These are phyloP conservation scores for Vairimorpha necatrix DNA, from an alignment of 371 early-diverging fungal species.

Conservation along the genomic window DNA sequence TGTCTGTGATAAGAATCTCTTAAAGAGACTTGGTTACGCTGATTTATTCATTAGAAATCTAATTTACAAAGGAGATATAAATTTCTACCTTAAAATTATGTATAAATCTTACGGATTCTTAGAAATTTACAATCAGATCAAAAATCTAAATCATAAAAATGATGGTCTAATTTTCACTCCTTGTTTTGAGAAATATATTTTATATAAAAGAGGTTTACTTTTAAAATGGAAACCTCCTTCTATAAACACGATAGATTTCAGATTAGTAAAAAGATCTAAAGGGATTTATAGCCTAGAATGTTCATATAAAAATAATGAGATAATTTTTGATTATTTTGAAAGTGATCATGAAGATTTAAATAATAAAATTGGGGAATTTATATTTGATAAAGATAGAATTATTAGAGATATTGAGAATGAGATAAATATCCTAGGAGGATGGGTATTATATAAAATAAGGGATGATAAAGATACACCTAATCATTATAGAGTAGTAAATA, in stretches of 20 bases:
- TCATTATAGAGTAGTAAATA: constrained; percentile 69
- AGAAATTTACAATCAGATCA: constrained; percentile 56
- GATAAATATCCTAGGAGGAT: constrained; percentile 63
- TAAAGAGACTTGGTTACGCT: constrained; percentile 53
- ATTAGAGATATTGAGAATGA: constrained; percentile 43
- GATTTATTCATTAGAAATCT: constrained; percentile 34
- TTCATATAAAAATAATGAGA: constrained; percentile 24
- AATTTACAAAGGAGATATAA: not conserved
- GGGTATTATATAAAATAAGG: constrained; percentile 77
- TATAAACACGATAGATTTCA: constrained; percentile 91
- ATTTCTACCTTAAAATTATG: constrained; percentile 58
- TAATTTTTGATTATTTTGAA: constrained; percentile 26
- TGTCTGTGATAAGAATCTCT: constrained; percentile 27
- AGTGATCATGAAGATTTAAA: constrained; percentile 21
- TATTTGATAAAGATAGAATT: constrained; percentile 50
- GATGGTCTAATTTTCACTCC: constrained; percentile 95
- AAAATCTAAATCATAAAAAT: constrained; percentile 72
- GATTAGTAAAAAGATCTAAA: constrained; percentile 33
- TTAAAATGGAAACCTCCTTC: constrained; percentile 96
- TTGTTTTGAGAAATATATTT: constrained; percentile 71
- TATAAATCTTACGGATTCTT: constrained; percentile 61
- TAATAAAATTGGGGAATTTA: constrained; percentile 63
- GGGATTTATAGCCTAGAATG: constrained; percentile 32
- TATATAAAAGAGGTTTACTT: constrained; percentile 79
- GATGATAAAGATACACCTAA: constrained; percentile 77